These are phyloP conservation scores for Chondrus crispus DNA, from an alignment of 23 red algal species.

Conservation along the genomic window DNA sequence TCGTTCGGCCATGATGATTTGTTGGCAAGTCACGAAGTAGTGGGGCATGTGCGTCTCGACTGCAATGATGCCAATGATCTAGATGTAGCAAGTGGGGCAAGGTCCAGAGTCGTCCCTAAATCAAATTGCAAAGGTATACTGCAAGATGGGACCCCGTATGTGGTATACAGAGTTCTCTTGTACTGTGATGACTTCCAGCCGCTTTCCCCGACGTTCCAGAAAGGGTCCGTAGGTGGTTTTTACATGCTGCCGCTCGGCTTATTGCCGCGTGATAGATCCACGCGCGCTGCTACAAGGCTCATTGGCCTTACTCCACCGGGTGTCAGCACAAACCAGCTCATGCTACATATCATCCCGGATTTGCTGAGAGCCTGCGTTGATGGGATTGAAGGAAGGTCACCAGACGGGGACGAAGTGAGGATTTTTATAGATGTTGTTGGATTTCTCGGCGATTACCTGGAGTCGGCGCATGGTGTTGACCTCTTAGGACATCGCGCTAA, in stretches of 20 bases:
- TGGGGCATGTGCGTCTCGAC: no score
- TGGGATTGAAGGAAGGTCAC: neutral
- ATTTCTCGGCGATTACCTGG: neutral
- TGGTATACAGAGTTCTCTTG: neutral
- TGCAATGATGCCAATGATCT: no score
- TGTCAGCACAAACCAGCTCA: neutral
- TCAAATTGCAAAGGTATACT: no score
- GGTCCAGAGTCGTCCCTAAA: no score
- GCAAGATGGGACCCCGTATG: neutral
- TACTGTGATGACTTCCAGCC: neutral
- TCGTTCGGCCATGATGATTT: no score
- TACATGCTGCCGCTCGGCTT: neutral
- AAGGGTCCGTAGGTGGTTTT: neutral
- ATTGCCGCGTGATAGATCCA: neutral
- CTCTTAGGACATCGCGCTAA: neutral
- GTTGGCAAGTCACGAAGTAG: no score
- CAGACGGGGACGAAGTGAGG: neutral
- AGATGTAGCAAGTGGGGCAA: no score
- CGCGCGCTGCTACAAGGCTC: neutral
- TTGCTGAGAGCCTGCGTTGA: neutral
- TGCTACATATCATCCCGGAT: neutral
- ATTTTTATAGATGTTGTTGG: slow-evolving; percentile 1
- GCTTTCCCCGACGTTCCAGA: neutral
- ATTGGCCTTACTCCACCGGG: neutral
- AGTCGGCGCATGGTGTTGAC: neutral